Conservation (phyloP, 495 filamentous ascomycete species). For the Tuber microsphaerosporum region DNA sequence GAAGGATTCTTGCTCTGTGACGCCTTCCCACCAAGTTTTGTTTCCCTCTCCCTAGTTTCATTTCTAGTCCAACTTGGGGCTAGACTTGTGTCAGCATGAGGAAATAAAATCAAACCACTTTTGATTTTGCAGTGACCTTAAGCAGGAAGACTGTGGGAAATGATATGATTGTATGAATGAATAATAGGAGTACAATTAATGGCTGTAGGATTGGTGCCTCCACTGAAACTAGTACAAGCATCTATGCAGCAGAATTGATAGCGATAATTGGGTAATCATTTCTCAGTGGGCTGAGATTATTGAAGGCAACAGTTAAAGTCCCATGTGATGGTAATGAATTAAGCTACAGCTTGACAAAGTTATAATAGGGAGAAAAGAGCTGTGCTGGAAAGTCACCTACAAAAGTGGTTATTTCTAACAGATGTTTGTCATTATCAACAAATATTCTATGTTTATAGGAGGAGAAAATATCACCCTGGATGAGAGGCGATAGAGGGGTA, state of each 20-base stretch:
- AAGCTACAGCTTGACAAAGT: constrained; percentile 56
- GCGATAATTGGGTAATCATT: constrained; percentile 53
- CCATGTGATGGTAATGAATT: constrained; percentile 55
- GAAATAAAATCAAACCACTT: constrained; percentile 47
- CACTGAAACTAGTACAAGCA: constrained; percentile 52
- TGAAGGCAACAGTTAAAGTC: constrained; percentile 48
- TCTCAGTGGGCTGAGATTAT: constrained; percentile 50
- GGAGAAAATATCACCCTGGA: too few relatives aligned
- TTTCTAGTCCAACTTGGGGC: constrained; percentile 48
- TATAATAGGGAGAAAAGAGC: constrained; percentile 54
- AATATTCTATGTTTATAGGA: too few relatives aligned
- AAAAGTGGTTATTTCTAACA: constrained; percentile 48
- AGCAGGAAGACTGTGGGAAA: constrained; percentile 54
- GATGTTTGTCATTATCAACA: constrained; percentile 24
- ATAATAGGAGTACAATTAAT: constrained; percentile 45
- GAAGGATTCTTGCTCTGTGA: constrained; percentile 51
- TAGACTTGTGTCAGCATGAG: constrained; percentile 47
- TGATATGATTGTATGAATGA: constrained; percentile 54
- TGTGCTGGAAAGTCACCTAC: constrained; percentile 55
- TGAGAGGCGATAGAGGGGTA: too few relatives aligned
- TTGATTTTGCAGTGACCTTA: constrained; percentile 53
- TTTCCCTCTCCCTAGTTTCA: constrained; percentile 50
- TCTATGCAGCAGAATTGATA: constrained; percentile 52
- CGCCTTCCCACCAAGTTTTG: constrained; percentile 50
- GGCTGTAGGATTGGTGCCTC: constrained; percentile 52